Conservation (phyloP, 805 yeast genomes). For the Nakazawaea populi region DNA sequence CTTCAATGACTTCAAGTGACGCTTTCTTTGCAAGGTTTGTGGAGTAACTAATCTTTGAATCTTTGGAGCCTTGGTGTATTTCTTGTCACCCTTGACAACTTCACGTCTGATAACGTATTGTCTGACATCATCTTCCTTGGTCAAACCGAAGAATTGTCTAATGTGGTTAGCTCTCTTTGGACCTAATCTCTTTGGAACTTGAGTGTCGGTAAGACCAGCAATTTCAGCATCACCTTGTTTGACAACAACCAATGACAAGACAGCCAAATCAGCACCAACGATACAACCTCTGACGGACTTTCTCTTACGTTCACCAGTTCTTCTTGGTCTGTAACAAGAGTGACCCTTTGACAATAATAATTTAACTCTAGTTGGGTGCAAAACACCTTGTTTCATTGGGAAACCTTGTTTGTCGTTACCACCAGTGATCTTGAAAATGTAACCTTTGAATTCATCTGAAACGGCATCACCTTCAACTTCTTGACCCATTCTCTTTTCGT, state of each 20-base stretch:
- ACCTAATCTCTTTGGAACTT: conserved; percentile 98
- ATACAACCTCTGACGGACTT: conserved; percentile 99
- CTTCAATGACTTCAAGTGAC: conserved; percentile 91
- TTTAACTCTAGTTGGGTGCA: conserved; percentile 99
- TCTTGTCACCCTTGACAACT: conserved; percentile 95
- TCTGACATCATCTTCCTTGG: conserved; percentile 90
- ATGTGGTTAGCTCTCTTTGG: conserved; percentile 99
- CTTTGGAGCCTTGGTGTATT: conserved; percentile 99
- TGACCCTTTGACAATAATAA: conserved; percentile 88
- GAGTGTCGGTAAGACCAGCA: conserved; percentile 90
- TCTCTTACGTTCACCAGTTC: conserved; percentile 99
- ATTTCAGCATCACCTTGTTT: conserved; percentile 97
- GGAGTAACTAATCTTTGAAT: conserved; percentile 99
- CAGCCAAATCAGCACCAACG: conserved; percentile 96
- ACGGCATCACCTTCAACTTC: conserved; percentile 98
- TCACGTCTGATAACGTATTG: conserved; percentile 96
- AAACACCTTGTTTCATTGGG: conserved; percentile 99
- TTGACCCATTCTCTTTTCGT: conserved; percentile 99
- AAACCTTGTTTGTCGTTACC: conserved; percentile 99
- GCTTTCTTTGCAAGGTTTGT: conserved; percentile 98
- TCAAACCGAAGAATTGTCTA: conserved; percentile 98
- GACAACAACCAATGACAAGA: conserved; percentile 84
- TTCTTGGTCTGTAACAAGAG: conserved; percentile 99
- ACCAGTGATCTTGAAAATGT: conserved; percentile 97
- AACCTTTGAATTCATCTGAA: conserved; percentile 99